A percentile compares a stretch with the other conserved stretches of the same genome.
phyloP scores from a whole-genome alignment of 148 eudicot genomes.

The Vaccinium corymbosum region DNA sequence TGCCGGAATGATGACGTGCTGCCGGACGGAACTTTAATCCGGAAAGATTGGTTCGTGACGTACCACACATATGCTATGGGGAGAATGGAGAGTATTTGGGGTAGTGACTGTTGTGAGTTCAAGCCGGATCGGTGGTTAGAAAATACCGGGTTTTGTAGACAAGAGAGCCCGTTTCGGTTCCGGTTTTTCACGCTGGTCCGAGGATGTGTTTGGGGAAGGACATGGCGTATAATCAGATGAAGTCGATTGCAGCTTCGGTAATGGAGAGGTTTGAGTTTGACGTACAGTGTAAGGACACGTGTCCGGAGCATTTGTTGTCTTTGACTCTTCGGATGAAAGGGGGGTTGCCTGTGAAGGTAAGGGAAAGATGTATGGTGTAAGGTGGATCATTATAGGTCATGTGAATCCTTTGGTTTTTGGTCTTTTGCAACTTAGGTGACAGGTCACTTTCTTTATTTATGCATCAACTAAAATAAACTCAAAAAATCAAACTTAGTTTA shows the following conservation, averaged over 20 bases:
- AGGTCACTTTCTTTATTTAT: too few relatives aligned
- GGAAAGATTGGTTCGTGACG: constrained; percentile 41
- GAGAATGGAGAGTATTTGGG: constrained; percentile 73
- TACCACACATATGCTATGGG: constrained; percentile 64
- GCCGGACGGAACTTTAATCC: constrained; percentile 48
- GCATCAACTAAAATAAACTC: too few relatives aligned
- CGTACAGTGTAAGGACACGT: constrained; percentile 23
- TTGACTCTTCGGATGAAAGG: constrained; percentile 38
- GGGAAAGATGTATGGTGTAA: constrained; percentile 16
- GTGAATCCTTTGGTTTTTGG: too few relatives aligned
- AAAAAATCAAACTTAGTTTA: too few relatives aligned
- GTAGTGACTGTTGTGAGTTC: constrained; percentile 57
- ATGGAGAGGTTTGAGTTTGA: constrained; percentile 30
- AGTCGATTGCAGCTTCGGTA: constrained; percentile 30
- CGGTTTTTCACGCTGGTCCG: constrained; percentile 51
- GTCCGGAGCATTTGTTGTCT: constrained; percentile 27
- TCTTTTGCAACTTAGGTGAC: too few relatives aligned
- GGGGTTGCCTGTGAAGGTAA: constrained; percentile 29
- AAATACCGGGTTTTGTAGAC: constrained; percentile 36
- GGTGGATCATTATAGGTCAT: background rate
- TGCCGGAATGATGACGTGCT: constrained; percentile 39
- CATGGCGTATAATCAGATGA: constrained; percentile 43
- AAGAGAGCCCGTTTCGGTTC: constrained; percentile 51
- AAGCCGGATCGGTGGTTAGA: constrained; percentile 58
- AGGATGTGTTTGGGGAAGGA: constrained; percentile 40